Evolutionary conservation across 2,329 filamentous ascomycete genomes (phyloP).

Genomic region (Clathrospora elynae): DNA sequence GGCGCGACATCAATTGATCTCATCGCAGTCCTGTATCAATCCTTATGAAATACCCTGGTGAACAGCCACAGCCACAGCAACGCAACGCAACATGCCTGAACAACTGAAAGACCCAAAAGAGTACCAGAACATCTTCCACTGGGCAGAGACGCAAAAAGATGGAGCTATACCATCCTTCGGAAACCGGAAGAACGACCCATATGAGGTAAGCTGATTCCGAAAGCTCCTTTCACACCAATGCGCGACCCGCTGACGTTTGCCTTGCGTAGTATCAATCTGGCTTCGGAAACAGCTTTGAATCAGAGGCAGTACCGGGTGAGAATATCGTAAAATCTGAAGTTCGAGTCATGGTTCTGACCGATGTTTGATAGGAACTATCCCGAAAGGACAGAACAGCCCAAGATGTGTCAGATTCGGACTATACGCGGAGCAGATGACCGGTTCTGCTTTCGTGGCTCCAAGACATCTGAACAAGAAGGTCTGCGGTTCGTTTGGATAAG

Average conservation of each 20-base stretch:
- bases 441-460: conserved; percentile 43
- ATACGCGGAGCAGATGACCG: conserved; percentile 48
- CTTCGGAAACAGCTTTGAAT: conserved; percentile 59
- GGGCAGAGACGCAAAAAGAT: conserved; percentile 66
- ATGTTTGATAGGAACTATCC: conserved; percentile 46
- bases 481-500: neutral
- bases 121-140: conserved; percentile 51
- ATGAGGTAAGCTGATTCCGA: conserved; percentile 49
- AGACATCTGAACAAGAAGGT: conserved; percentile 46
- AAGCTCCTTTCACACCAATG: neutral
- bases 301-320: conserved; percentile 53
- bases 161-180: conserved; percentile 61
- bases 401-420: conserved; percentile 44
- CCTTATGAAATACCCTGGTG: neutral
- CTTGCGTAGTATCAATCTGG: conserved; percentile 58
- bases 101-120: conserved; percentile 43
- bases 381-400: conserved; percentile 53
- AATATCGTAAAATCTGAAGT: neutral
- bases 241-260: conserved; percentile 12
- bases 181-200: conserved; percentile 60
- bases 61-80: neutral
- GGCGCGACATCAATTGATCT: neutral
- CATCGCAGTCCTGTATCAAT: conserved; percentile 4
- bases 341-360: conserved; percentile 19
- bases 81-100: conserved; percentile 34